Base-by-base conservation (phyloP, 345 rosid species). In the Trapa incisa region DNA sequence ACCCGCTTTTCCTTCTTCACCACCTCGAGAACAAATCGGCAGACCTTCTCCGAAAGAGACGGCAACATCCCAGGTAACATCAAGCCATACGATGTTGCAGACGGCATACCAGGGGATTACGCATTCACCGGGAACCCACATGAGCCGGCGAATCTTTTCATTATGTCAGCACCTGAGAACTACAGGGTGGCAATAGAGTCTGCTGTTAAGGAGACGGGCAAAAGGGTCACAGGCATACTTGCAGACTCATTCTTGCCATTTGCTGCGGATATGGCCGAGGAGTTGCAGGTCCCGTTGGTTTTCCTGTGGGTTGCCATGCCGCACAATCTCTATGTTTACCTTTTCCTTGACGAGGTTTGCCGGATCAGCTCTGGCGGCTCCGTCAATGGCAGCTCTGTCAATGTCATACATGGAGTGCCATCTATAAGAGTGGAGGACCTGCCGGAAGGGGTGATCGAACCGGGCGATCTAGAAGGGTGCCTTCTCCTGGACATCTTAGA, bases 211-310 rank as follows among this genome's bases (percentile, higher is more conserved):
- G 85, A 77, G 61, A 70, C 61, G 0, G 87, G 92, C 4, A 48
- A 9, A 54, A 71, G 65, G 38, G 70, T 89, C 58, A 83, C 47
- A n/a, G 79, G 84, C 65, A 3, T 87, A 71, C 29, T 89, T 1
- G 72, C 86, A 0, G 94, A 89, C 43, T 85, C 80, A 22, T 84
- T 91, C 79, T 64, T 79, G 53, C n/a, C 72, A 1, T 79, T 84
- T 72, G 71, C 74, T 0, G 81, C 66, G 8, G 81, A 75, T 4
- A 71, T 89, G 60, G 87, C 89, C 0, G 29, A 65, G 36, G 77
- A 73, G 33, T 45, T 76, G 70, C 65, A 38, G 7, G 71, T 78
- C 57, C 69, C 84, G 29, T 89, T 93, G 96, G 32, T 84, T 43
- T 67, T 86, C 1, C 73, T 77, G 29, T 83, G 82, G 77, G 57